These are phyloP conservation scores for Colletotrichum filicis DNA, from an alignment of 2,329 filamentous ascomycete genomes.

Conservation along the genomic window DNA sequence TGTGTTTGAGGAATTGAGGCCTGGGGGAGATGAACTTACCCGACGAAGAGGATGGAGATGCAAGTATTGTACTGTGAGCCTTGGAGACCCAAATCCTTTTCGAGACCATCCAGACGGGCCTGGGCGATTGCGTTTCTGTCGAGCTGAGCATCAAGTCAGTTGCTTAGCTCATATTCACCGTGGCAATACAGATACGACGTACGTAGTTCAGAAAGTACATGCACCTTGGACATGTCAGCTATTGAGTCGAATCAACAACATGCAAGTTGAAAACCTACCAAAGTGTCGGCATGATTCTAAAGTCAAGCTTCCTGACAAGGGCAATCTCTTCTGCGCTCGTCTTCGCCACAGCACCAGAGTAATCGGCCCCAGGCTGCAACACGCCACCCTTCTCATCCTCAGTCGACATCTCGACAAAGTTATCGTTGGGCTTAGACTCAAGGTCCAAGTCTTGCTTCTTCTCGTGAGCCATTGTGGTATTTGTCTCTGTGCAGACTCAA, in stretches of 20 bases:
- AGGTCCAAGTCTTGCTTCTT: constrained; percentile 31
- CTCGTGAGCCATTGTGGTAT: constrained; percentile 9
- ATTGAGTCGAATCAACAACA: accelerated
- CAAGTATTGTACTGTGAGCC: constrained; percentile 61
- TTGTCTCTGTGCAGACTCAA: neutral
- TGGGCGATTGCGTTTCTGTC: constrained; percentile 68
- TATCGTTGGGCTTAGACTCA: constrained; percentile 40
- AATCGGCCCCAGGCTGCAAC: constrained; percentile 41
- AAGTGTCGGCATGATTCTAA: constrained; percentile 52
- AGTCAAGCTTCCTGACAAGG: constrained; percentile 50
- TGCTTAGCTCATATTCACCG: too few relatives aligned
- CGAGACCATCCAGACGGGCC: constrained; percentile 63
- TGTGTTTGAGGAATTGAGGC: too few relatives aligned
- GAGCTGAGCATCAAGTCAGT: constrained; percentile 41
- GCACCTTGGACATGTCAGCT: neutral
- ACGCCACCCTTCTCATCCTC: constrained; percentile 39
- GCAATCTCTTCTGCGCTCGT: constrained; percentile 46
- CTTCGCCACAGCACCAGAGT: constrained; percentile 48
- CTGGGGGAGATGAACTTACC: too few relatives aligned
- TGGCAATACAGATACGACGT: too few relatives aligned
- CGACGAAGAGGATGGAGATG: constrained; percentile 62
- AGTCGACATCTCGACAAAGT: constrained; percentile 39
- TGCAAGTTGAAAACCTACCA: constrained; percentile 37
- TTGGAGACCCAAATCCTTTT: constrained; percentile 60
- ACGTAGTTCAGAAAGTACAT: constrained; percentile 55